Conservation (phyloP, 441 rosid species). For the Hura crepitans region DNA sequence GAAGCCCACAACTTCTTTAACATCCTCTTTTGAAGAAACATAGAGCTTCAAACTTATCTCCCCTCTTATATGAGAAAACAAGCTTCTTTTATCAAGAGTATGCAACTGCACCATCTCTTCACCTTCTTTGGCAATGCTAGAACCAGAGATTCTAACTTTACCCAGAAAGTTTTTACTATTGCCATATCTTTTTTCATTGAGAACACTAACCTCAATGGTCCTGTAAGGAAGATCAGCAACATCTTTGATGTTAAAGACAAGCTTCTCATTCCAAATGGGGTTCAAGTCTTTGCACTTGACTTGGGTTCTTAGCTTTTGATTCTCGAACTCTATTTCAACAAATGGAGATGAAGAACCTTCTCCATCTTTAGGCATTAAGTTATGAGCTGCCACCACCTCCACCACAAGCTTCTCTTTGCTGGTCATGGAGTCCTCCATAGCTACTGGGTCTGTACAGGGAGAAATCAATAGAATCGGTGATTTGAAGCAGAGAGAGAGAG, state of each 20-base stretch:
- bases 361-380: conserved; percentile 77
- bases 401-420: conserved; percentile 60
- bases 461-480: too few relatives aligned
- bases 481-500: conserved; percentile 6
- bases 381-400: conserved; percentile 60
- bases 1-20: conserved; percentile 22
- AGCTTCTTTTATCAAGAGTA: conserved; percentile 59
- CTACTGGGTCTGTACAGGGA: not conserved
- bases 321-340: conserved; percentile 66
- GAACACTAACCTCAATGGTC: conserved; percentile 47
- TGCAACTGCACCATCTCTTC: conserved; percentile 48
- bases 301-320: conserved; percentile 49
- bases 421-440: conserved; percentile 23
- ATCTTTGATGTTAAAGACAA: conserved; percentile 47
- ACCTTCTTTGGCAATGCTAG: conserved; percentile 42
- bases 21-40: conserved; percentile 35
- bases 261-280: conserved; percentile 74
- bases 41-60: conserved; percentile 58
- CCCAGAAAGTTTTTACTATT: conserved; percentile 57
- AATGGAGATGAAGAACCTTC: conserved; percentile 68
- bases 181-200: conserved; percentile 52
- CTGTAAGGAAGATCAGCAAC: conserved; percentile 49
- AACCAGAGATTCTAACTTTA: conserved; percentile 51
- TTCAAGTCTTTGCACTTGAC: conserved; percentile 57
- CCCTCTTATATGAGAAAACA: conserved; percentile 64